Percentiles rank a stretch among this genome's conserved stretches.
Evolutionary conservation across 2,329 filamentous ascomycete species (phyloP).

Genomic region (Didymella glomerata): DNA sequence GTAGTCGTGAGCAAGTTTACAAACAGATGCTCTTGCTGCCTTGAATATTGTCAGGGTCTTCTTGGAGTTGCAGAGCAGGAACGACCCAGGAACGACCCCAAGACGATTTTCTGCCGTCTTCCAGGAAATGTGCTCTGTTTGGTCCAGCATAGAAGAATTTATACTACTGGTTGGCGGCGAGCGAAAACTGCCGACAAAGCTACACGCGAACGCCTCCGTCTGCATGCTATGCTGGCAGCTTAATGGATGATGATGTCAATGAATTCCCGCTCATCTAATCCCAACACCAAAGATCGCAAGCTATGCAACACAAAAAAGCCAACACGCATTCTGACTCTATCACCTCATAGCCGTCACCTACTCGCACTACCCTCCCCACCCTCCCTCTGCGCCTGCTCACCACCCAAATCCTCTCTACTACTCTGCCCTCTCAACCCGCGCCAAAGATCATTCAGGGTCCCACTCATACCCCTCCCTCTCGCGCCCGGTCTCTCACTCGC

Average conservation of each 20-base stretch:
- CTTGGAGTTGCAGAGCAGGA: not conserved
- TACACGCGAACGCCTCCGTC: too few relatives aligned
- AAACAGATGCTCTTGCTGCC: not conserved
- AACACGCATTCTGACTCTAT: not conserved
- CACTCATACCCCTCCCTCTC: conserved; percentile 41
- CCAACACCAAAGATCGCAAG: not conserved
- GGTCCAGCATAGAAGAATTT: too few relatives aligned
- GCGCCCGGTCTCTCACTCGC: conserved; percentile 2
- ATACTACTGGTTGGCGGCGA: too few relatives aligned
- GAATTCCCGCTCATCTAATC: not conserved
- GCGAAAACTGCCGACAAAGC: too few relatives aligned
- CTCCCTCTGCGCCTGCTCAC: conserved; percentile 2
- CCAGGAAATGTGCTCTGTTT: too few relatives aligned
- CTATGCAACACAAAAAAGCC: not conserved
- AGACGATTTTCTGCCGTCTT: too few relatives aligned
- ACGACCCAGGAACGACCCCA: too few relatives aligned
- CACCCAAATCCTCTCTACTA: conserved; percentile 25
- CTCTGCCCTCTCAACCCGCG: conserved; percentile 34
- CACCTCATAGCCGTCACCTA: not conserved
- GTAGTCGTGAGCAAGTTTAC: not conserved
- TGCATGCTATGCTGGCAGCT: too few relatives aligned
- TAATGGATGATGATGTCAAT: too few relatives aligned
- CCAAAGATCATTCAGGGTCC: conserved; percentile 44
- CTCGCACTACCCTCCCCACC: not conserved
- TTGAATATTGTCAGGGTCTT: not conserved